Percentiles rank a stretch among this genome's conserved stretches.
Conservation (phyloP, 2,329 filamentous ascomycete species). For the Penicillium paneum region DNA sequence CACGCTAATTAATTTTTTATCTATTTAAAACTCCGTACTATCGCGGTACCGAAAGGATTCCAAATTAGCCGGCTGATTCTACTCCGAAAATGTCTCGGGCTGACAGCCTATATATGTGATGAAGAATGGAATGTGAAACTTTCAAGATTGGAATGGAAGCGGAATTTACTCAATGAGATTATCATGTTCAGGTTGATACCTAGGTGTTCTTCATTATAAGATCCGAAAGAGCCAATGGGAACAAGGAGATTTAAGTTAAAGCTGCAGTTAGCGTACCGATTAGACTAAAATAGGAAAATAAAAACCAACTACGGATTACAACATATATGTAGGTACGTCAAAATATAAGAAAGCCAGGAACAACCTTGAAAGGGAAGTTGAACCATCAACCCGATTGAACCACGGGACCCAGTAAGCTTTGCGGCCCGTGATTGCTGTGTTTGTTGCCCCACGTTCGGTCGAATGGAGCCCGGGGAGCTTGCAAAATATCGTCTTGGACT, state of each 20-base stretch:
- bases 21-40: neutral
- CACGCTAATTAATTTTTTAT: neutral
- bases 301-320: neutral
- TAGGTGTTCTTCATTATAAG: neutral
- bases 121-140: neutral
- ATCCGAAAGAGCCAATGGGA: neutral
- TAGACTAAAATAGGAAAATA: neutral
- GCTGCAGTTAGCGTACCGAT: neutral
- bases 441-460: slow-evolving; percentile 15
- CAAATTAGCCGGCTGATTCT: slow-evolving; percentile 1
- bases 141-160: neutral
- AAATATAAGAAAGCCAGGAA: neutral
- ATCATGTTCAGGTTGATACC: neutral
- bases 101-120: neutral
- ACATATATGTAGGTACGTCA: neutral
- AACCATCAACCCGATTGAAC: neutral
- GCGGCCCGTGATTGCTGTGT: slow-evolving; percentile 8
- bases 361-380: neutral
- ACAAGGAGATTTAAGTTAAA: neutral
- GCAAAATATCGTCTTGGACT: neutral
- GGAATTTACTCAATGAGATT: neutral
- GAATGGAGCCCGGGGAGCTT: slow-evolving; percentile 14
- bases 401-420: neutral
- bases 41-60: neutral
- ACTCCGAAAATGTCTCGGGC: neutral